Base-by-base conservation (phyloP, 2,329 filamentous ascomycete species). In the Fusarium floridanum region DNA sequence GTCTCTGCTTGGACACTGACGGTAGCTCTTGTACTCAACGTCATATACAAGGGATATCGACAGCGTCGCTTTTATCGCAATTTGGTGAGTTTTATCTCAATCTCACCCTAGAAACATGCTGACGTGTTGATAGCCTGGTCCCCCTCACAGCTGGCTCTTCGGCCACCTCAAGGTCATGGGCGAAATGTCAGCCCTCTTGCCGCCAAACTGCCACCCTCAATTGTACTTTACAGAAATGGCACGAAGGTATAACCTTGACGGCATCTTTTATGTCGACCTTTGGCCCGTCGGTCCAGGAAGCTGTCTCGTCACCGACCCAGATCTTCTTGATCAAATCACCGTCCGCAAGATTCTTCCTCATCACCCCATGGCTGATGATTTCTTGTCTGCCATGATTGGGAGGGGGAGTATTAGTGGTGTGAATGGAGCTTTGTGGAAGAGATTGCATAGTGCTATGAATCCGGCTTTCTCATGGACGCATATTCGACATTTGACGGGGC, bases 221-320 rank as follows among this genome's bases (percentile, higher is more conserved):
- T 5, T 59, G 9, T 36, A 66, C 48, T 74, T 56, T 36, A 72
- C 71, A 1, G 71, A 74, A 45, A 61, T 74, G 1, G 48, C 61
- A 1, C 68, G 24, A 4, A 27, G 24, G 20, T 69, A 74, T 34
- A 53, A 60, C 14, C 27, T 72, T 1, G 5, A 63, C 1, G 71
- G 50, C 12, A 63, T 74, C 16, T 74, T 71, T 43, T 74, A 74
- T 20, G 61, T 74, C 1, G 71, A 69, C 4, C 60, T 74, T 14
- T 74, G 68, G 68, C 68, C 72, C 20, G 45, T 71, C 9, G 55
- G n/a, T 4, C 48, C 64, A 6, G 6, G 56, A 0, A 48, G 45
- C 5, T 60, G 48, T 12, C 29, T 71, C 2, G n/a, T 74, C 20
- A 37, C 24, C 1, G 60, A 66, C 3, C 71, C 71, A 0, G 64